phyloP scores from a whole-genome alignment of 345 rosid genomes.

The Salix arbutifolia region DNA sequence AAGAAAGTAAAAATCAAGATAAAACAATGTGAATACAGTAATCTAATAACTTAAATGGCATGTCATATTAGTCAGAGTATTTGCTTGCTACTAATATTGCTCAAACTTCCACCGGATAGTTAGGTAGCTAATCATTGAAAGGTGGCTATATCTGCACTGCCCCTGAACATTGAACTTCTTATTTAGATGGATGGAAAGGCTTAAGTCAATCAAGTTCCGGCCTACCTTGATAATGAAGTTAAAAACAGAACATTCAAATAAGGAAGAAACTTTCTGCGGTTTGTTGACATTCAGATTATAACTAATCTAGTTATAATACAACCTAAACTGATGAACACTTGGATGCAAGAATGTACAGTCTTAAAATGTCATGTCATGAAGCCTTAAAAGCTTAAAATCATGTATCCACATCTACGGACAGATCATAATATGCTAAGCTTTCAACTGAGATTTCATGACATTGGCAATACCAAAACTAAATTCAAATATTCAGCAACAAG shows the following conservation, averaged over 20 bases:
- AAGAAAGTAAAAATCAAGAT: not conserved
- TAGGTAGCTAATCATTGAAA: not conserved
- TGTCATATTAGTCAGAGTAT: not conserved
- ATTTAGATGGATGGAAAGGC: not conserved
- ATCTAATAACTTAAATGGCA: not conserved
- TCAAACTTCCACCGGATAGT: not conserved
- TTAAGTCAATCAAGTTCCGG: not conserved
- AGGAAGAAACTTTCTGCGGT: not conserved
- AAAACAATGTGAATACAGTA: not conserved
- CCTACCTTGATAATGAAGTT: slow-evolving; percentile 1
- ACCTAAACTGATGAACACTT: not conserved
- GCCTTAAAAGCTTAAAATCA: not conserved
- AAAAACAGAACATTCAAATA: not conserved
- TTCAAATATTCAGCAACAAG: not conserved
- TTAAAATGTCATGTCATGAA: not conserved
- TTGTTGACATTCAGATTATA: not conserved
- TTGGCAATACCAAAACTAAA: not conserved
- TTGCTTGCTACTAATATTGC: not conserved
- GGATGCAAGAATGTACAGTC: not conserved
- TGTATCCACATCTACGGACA: not conserved
- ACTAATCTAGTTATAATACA: not conserved
- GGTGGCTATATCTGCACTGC: not conserved
- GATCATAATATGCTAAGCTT: not conserved
- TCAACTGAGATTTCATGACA: not conserved
- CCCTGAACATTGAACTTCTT: not conserved